A percentile compares a stretch with the other conserved stretches of the same genome.
These are phyloP conservation scores for Galerina marginata DNA, from an alignment of 768 basidiomycete genomes.

Conservation along the genomic window DNA sequence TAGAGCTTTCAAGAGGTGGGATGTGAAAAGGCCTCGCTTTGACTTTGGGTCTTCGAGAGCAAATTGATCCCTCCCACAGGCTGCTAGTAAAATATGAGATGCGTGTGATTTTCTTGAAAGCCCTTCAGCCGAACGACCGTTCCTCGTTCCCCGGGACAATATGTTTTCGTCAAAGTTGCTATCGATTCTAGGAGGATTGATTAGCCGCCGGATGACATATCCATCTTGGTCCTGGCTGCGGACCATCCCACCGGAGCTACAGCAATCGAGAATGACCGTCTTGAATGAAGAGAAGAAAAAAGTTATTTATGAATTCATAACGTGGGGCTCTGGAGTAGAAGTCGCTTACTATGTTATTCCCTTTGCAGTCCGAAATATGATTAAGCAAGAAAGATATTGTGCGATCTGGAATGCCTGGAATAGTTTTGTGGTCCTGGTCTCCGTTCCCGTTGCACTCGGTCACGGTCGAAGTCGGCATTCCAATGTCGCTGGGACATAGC, in stretches of 20 bases:
- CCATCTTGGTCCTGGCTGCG: conserved; percentile 20
- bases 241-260: conserved; percentile 44
- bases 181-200: conserved; percentile 31
- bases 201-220: conserved; percentile 29
- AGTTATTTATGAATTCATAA: background rate
- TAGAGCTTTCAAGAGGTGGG: conserved; percentile 31
- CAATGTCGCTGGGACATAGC: conserved; percentile 41
- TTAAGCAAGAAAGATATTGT: conserved; percentile 43
- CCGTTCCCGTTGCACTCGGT: background rate
- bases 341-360: conserved; percentile 47
- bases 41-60: conserved; percentile 35
- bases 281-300: conserved; percentile 17
- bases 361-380: conserved; percentile 40
- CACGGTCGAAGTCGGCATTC: conserved; percentile 5
- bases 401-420: conserved; percentile 48
- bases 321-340: background rate
- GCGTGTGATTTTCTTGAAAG: conserved; percentile 33
- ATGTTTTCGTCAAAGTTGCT: conserved; percentile 32
- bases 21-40: conserved; percentile 37
- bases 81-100: conserved; percentile 49
- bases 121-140: conserved; percentile 21
- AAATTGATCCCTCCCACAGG: conserved; percentile 40
- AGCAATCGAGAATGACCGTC: conserved; percentile 55
- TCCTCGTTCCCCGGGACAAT: conserved; percentile 14
- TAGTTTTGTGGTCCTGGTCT: conserved; percentile 9